Evolutionary conservation across 805 yeast species (phyloP).

Genomic region (Wickerhamiella sergipiensis): DNA sequence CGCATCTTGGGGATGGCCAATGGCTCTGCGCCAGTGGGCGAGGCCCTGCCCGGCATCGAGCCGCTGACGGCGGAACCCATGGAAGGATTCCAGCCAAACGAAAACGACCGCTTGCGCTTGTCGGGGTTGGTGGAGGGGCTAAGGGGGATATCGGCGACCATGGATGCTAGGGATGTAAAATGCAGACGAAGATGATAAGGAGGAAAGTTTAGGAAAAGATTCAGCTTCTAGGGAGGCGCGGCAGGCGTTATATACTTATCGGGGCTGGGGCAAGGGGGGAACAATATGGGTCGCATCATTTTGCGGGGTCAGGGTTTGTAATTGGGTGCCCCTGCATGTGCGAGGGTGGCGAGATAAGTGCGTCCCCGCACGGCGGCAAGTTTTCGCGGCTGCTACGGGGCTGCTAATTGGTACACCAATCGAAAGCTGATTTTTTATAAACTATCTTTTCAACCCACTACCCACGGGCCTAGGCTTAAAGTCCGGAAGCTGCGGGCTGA

Average conservation of each 20-base stretch:
- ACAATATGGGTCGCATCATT: neutral
- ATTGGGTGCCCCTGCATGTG: neutral
- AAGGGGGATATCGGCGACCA: neutral
- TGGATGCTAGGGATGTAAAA: neutral
- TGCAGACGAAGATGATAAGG: neutral
- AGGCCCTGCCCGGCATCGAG: neutral
- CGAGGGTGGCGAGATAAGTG: neutral
- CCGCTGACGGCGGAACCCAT: neutral
- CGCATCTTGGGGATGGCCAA: neutral
- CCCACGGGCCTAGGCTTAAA: no score
- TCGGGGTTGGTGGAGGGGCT: neutral
- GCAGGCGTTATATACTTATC: neutral
- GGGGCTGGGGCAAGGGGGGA: neutral
- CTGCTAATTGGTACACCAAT: no score
- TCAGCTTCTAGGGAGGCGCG: neutral
- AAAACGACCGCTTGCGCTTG: neutral
- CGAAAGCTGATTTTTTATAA: no score
- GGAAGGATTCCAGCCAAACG: neutral
- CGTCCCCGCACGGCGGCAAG: no score
- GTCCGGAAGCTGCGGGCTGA: no score
- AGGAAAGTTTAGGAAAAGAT: neutral
- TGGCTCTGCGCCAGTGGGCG: neutral
- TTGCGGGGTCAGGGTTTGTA: neutral
- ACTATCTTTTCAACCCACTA: no score
- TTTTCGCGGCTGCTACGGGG: no score